Evolutionary conservation across 371 early-diverging fungal species (phyloP).

Genomic region (Circinella umbellata): DNA sequence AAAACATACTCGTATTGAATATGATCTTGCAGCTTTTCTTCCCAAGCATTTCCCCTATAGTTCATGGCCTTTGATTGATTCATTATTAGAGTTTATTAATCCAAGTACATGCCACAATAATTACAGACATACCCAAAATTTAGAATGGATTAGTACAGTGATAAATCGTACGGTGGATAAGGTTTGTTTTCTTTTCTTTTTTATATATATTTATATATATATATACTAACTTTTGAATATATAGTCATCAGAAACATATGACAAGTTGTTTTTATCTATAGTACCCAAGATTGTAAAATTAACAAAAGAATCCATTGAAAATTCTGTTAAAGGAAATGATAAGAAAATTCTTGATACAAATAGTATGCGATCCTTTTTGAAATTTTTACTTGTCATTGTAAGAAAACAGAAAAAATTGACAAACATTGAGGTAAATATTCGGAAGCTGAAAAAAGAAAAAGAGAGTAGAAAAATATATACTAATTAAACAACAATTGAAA

Average conservation of each 20-base stretch:
- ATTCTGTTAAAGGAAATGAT: constrained; percentile 22
- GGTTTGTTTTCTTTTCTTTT: constrained; percentile 25
- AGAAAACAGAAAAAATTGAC: constrained; percentile 36
- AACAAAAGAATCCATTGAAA: constrained; percentile 27
- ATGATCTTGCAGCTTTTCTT: constrained; percentile 67
- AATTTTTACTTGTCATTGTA: constrained; percentile 30
- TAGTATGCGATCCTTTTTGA: constrained; percentile 32
- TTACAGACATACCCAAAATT: constrained; percentile 71
- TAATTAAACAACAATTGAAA: background rate
- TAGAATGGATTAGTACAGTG: constrained; percentile 48
- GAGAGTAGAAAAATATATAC: background rate
- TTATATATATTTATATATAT: background rate
- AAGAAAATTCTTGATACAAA: constrained; percentile 29
- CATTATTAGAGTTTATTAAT: constrained; percentile 55
- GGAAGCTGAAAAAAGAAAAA: background rate
- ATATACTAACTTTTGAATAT: no score
- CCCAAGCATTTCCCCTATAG: constrained; percentile 66
- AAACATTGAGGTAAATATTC: constrained; percentile 15
- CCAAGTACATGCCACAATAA: constrained; percentile 64
- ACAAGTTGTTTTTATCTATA: constrained; percentile 26
- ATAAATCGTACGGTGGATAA: constrained; percentile 55
- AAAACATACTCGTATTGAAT: constrained; percentile 69
- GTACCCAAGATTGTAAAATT: constrained; percentile 34
- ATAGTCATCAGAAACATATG: constrained; percentile 48
- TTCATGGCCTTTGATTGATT: constrained; percentile 63